These are phyloP conservation scores for Globisporangium echinulatum DNA, from an alignment of 352 stramenopile genomes.

Conservation along the genomic window DNA sequence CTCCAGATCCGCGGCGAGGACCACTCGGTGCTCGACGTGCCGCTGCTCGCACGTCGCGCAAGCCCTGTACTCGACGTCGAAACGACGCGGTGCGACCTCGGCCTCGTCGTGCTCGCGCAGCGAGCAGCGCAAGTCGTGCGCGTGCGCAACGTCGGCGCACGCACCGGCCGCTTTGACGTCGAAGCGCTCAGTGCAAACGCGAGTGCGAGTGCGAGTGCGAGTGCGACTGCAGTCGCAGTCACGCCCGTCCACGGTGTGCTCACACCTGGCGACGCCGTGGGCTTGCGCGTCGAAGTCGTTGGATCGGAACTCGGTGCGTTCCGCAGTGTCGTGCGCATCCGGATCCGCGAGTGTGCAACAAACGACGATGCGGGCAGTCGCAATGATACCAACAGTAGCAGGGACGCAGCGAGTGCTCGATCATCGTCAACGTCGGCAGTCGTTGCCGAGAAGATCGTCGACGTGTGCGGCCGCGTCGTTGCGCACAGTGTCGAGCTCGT, in stretches of 20 bases:
- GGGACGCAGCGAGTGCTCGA: neutral
- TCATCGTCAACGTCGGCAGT: conserved; percentile 8
- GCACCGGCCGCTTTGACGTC: conserved; percentile 34
- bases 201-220: neutral
- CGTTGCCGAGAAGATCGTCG: conserved; percentile 59
- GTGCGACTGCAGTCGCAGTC: conserved; percentile 10
- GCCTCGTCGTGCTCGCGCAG: conserved; percentile 57
- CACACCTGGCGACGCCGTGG: conserved; percentile 21
- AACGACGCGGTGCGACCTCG: conserved; percentile 47
- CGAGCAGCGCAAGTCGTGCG: conserved; percentile 46
- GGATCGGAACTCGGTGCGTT: conserved; percentile 33
- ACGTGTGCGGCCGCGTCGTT: conserved; percentile 73
- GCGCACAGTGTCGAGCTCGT: conserved; percentile 85
- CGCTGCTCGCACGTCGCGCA: conserved; percentile 43
- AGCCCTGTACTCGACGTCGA: conserved; percentile 54
- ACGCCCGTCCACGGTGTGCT: conserved; percentile 28
- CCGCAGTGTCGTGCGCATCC: conserved; percentile 33
- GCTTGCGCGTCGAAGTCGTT: conserved; percentile 40
- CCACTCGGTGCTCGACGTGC: conserved; percentile 47
- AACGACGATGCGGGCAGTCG: conserved; percentile 13
- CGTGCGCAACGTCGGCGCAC: conserved; percentile 40
- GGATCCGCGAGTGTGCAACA: conserved; percentile 24
- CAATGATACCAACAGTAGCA: neutral
- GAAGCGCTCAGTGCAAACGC: conserved; percentile 32
- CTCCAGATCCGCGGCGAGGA: conserved; percentile 58